Percentiles rank a stretch among this genome's conserved stretches.
phyloP scores from a whole-genome alignment of 2,329 filamentous ascomycete species.

The Magnaporthiopsis rhizophila region DNA sequence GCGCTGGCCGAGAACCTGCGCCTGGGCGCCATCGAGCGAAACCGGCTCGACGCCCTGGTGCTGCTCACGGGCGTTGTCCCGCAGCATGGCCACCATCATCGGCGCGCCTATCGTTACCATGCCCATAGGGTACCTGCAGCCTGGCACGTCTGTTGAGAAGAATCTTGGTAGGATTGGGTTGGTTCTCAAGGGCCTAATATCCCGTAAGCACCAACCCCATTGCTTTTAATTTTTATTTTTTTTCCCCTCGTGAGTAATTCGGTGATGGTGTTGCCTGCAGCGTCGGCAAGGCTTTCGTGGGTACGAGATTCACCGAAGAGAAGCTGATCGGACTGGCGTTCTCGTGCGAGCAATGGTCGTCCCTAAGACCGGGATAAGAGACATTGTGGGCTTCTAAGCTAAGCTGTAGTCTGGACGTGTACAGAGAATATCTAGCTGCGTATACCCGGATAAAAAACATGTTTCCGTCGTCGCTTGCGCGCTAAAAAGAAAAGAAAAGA shows the following conservation, averaged over 20 bases:
- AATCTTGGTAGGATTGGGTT: constrained; percentile 37
- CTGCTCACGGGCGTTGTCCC: constrained; percentile 44
- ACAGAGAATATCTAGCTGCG: not conserved
- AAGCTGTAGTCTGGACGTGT: too few relatives aligned
- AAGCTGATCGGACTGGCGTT: constrained; percentile 57
- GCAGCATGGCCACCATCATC: constrained; percentile 42
- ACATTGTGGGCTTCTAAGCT: constrained; percentile 11
- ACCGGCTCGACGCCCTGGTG: constrained; percentile 49
- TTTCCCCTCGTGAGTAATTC: too few relatives aligned
- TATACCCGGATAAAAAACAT: too few relatives aligned
- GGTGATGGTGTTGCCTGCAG: not conserved
- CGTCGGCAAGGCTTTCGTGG: constrained; percentile 58
- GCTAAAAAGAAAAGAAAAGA: too few relatives aligned
- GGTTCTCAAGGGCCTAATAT: constrained; percentile 39
- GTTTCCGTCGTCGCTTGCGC: too few relatives aligned
- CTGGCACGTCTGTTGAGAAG: constrained; percentile 32
- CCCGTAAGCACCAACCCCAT: constrained; percentile 11
- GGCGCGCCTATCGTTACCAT: constrained; percentile 56
- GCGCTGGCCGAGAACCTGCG: constrained; percentile 45
- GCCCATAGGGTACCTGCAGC: constrained; percentile 51
- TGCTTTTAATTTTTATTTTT: too few relatives aligned
- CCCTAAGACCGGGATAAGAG: constrained; percentile 22
- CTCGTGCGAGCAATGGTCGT: constrained; percentile 52
- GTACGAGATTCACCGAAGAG: constrained; percentile 51
- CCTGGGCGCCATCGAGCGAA: constrained; percentile 32